Conservation (phyloP, 1,139 yeast species). For the Taiozyma sp. region DNA sequence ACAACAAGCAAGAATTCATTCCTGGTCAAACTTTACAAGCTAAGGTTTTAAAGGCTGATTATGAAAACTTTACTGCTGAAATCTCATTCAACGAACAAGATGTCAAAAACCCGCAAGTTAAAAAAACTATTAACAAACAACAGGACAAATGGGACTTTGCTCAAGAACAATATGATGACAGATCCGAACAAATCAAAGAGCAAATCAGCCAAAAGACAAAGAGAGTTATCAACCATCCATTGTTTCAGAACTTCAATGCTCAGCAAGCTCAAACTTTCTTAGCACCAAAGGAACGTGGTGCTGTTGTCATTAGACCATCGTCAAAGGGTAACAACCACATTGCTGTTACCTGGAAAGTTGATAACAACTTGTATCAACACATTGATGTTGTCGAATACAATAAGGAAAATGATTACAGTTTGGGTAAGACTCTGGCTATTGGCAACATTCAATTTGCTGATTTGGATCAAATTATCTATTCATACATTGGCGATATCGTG, state of each 20-base stretch:
- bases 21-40: slow-evolving; percentile 86
- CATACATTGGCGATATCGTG: slow-evolving; percentile 83
- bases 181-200: slow-evolving; percentile 46
- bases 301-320: slow-evolving; percentile 91
- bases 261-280: slow-evolving; percentile 90
- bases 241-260: slow-evolving; percentile 78
- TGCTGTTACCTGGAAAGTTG: slow-evolving; percentile 96
- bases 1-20: slow-evolving; percentile 38
- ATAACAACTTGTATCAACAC: slow-evolving; percentile 87
- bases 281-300: slow-evolving; percentile 88
- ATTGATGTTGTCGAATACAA: slow-evolving; percentile 77
- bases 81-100: slow-evolving; percentile 68
- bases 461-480: slow-evolving; percentile 88
- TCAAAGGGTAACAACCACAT: slow-evolving; percentile 84
- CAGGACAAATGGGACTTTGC: slow-evolving; percentile 77
- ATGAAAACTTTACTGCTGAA: slow-evolving; percentile 67
- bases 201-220: slow-evolving; percentile 51
- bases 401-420: slow-evolving; percentile 55
- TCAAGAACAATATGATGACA: slow-evolving; percentile 68
- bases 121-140: slow-evolving; percentile 46
- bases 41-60: slow-evolving; percentile 64
- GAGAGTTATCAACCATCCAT: slow-evolving; percentile 87
- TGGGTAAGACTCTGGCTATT: slow-evolving; percentile 60
- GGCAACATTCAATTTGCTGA: slow-evolving; percentile 75
- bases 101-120: slow-evolving; percentile 51